Percentiles rank a stretch among this genome's conserved stretches.
Evolutionary conservation across 495 filamentous ascomycete genomes (phyloP).

Genomic region (Mytilinidion resinicola): DNA sequence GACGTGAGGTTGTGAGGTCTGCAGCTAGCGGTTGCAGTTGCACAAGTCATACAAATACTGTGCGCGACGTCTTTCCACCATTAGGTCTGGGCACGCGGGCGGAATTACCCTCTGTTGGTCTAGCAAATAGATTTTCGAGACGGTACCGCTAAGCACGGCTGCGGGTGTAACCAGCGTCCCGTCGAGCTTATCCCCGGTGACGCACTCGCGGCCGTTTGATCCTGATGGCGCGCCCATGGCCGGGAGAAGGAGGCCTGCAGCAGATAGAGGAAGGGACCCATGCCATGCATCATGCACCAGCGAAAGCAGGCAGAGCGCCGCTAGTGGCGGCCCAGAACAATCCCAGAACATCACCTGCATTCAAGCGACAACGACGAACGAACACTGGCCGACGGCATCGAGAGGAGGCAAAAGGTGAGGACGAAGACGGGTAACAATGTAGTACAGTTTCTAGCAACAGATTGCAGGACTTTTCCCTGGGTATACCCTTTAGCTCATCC

Average conservation of each 20-base stretch:
- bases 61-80: background rate
- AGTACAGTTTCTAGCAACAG: background rate
- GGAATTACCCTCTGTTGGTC: background rate
- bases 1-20: background rate
- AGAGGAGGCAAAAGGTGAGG: background rate
- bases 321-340: too few relatives aligned
- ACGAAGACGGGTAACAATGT: background rate
- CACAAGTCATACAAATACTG: background rate
- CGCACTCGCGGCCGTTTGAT: too few relatives aligned
- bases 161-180: too few relatives aligned
- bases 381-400: background rate
- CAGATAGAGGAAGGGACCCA: too few relatives aligned
- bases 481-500: background rate
- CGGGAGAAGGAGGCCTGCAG: too few relatives aligned
- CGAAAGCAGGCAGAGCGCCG: too few relatives aligned
- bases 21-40: background rate
- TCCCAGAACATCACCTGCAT: background rate
- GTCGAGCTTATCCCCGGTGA: too few relatives aligned
- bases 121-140: background rate
- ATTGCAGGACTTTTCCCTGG: constrained; percentile 3
- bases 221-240: too few relatives aligned
- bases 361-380: background rate
- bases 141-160: background rate
- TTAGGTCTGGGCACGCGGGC: background rate
- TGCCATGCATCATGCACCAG: too few relatives aligned